Percentiles rank a stretch among this genome's conserved stretches.
These are phyloP conservation scores for Polygonum aviculare DNA, from an alignment of 148 eudicot species.

Conservation along the genomic window DNA sequence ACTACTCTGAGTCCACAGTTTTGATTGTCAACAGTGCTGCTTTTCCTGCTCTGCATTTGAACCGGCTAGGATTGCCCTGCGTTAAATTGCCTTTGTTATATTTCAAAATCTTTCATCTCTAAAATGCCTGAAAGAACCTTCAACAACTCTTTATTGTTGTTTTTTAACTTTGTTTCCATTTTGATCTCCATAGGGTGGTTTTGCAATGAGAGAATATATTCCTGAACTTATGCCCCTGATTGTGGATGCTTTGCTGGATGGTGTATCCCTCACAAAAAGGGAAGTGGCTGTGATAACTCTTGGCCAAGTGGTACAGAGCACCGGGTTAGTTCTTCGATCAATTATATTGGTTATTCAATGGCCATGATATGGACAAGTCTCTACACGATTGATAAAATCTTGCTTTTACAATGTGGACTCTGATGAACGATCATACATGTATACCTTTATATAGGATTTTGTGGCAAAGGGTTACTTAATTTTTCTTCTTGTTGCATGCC, in stretches of 20 bases:
- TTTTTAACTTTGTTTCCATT: background rate
- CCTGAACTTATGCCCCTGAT: slow-evolving; percentile 89
- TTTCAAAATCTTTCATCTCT: background rate
- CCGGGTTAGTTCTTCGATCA: slow-evolving; percentile 51
- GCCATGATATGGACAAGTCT: background rate
- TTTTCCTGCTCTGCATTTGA: background rate
- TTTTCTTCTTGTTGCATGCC: slow-evolving; percentile 3
- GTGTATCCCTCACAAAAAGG: slow-evolving; percentile 88
- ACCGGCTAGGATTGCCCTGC: background rate
- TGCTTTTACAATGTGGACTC: background rate
- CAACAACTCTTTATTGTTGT: background rate
- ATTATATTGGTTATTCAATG: background rate
- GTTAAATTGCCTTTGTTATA: background rate
- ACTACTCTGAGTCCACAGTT: background rate
- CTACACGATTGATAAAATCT: background rate
- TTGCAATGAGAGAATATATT: slow-evolving; percentile 84
- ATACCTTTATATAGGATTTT: background rate
- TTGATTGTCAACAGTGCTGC: background rate
- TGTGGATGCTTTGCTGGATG: slow-evolving; percentile 92
- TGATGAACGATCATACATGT: background rate
- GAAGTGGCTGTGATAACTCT: slow-evolving; percentile 97
- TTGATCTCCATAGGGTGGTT: slow-evolving; percentile 59
- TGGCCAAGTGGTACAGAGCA: slow-evolving; percentile 99
- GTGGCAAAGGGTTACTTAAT: background rate
- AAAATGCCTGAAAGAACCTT: background rate